Evolutionary conservation across 768 basidiomycete genomes (phyloP).

Genomic region (Tubosaeta sp.): DNA sequence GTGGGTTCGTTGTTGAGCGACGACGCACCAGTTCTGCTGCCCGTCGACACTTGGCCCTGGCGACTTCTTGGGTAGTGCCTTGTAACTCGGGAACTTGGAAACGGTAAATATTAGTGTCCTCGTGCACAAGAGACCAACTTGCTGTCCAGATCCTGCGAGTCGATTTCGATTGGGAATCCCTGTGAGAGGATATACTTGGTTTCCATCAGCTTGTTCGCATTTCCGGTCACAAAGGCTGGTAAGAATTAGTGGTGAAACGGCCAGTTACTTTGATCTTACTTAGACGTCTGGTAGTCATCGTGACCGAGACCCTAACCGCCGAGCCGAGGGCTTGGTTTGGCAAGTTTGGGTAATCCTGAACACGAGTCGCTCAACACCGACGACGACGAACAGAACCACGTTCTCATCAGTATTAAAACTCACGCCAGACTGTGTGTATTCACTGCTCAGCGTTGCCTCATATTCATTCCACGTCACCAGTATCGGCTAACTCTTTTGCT

Average conservation of each 20-base stretch:
- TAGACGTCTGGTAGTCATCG: conserved; percentile 22
- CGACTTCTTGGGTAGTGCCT: conserved; percentile 88
- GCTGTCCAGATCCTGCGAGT: conserved; percentile 79
- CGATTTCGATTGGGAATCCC: conserved; percentile 66
- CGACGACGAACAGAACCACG: conserved; percentile 9
- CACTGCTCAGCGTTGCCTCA: no score
- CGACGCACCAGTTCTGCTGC: conserved; percentile 71
- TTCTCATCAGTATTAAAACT: neutral
- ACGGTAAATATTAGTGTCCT: neutral
- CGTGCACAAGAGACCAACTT: conserved; percentile 29
- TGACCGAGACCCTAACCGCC: neutral
- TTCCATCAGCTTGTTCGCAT: conserved; percentile 88
- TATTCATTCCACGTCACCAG: no score
- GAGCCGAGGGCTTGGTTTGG: neutral
- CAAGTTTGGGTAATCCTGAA: neutral
- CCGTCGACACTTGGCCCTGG: conserved; percentile 76
- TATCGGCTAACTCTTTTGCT: neutral
- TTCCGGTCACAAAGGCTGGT: conserved; percentile 93
- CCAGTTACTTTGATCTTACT: conserved; percentile 15
- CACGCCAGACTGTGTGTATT: no score
- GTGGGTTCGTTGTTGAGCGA: neutral
- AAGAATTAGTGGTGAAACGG: conserved; percentile 9
- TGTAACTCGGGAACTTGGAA: conserved; percentile 86
- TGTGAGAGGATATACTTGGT: conserved; percentile 77
- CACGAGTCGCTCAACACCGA: conserved; percentile 10